Base-by-base conservation (phyloP, 371 early-diverging fungal genomes). In the Circinella umbellata region DNA sequence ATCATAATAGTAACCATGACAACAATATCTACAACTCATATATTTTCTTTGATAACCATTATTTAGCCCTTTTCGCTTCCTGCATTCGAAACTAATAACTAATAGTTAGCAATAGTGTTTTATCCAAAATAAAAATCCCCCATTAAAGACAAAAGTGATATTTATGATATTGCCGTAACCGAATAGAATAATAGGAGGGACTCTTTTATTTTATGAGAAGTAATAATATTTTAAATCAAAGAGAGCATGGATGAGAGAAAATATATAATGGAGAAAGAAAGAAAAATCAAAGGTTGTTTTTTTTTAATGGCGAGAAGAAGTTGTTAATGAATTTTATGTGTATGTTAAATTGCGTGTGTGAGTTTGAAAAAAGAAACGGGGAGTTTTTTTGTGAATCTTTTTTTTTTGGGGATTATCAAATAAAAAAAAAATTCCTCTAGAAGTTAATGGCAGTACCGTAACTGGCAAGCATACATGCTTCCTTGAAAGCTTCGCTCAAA, bases 401-500 rank as follows among this genome's bases (percentile, higher is more conserved):
- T 27, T 47, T 47, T 47, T 9, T 11, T 47, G 1, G 0, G 1
- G 49, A 35, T 64, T 17, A 53, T 35, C 4, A 8, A 47, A 27
- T 27, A 27, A 27, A 27, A 27, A 27, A 27, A 27, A 27, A 27
- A 34, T 11, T 14, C 57, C 61, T 72, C 82, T 88, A 91, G 65
- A 86, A 85, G 86, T 91, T 89, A 76, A 91, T 90, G 66, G 92
- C 82, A 63, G 84, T 83, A 71, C 88, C 83, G 64, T 92, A 92
- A 47, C 93, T 91, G 63, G 96, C 91, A 88, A 96, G 90, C 69
- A 85, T 67, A 83, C 93, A 93, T 20, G 99, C 99, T 85, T 98
- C 99, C 91, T 97, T 98, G 92, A 98, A 94, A 27, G 98, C 99
- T 87, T 98, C 99, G 49, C 93, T 89, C 66, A 98, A 86, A 57